phyloP scores from a whole-genome alignment of 2,329 filamentous ascomycete genomes.

The Ascochyta koolunga region DNA sequence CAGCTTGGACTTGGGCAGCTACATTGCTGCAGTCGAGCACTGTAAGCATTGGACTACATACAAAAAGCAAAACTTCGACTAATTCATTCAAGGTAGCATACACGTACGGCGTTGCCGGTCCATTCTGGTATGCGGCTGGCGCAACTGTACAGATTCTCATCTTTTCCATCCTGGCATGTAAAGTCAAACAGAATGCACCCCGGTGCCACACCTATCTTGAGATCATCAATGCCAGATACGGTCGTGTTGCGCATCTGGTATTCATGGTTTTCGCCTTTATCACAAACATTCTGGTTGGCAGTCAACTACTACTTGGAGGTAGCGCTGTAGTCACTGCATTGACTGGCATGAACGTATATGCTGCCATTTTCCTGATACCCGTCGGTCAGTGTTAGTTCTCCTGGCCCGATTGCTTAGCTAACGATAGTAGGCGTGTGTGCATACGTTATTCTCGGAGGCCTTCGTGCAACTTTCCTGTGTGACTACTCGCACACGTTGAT shows the following conservation, averaged over 20 bases:
- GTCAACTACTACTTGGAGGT: slow-evolving; percentile 52
- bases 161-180: slow-evolving; percentile 53
- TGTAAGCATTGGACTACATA: slow-evolving; percentile 12
- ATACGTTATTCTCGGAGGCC: slow-evolving; percentile 44
- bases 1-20: slow-evolving; percentile 58
- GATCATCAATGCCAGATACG: slow-evolving; percentile 51
- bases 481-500: slow-evolving; percentile 51
- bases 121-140: slow-evolving; percentile 51
- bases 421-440: slow-evolving; percentile 39
- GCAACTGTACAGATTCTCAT: slow-evolving; percentile 54
- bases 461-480: slow-evolving; percentile 53
- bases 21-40: slow-evolving; percentile 44
- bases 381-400: slow-evolving; percentile 32
- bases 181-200: slow-evolving; percentile 51
- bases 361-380: slow-evolving; percentile 53
- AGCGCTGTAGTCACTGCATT: slow-evolving; percentile 52
- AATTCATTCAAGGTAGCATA: slow-evolving; percentile 25
- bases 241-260: slow-evolving; percentile 45
- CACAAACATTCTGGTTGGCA: slow-evolving; percentile 54
- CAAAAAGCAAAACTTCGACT: not conserved
- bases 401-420: not conserved
- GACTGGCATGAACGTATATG: slow-evolving; percentile 53
- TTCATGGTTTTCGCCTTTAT: slow-evolving; percentile 52
- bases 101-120: slow-evolving; percentile 38
- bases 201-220: slow-evolving; percentile 51